Conservation (phyloP, 768 basidiomycete genomes). For the Crassisporium funariophilum region DNA sequence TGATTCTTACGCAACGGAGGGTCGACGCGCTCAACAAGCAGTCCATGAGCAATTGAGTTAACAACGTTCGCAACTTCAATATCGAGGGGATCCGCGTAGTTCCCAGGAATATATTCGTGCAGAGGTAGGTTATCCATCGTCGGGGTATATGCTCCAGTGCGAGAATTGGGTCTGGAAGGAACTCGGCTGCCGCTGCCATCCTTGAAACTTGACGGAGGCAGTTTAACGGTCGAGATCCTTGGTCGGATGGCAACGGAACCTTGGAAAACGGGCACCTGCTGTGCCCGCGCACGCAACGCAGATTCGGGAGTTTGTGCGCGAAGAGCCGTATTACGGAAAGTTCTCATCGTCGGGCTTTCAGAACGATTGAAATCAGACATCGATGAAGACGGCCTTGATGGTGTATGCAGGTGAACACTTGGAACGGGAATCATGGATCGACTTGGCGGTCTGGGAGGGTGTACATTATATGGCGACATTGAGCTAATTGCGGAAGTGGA, state of each 20-base stretch:
- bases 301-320: constrained; percentile 28
- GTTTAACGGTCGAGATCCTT: constrained; percentile 42
- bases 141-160: constrained; percentile 66
- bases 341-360: constrained; percentile 50
- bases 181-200: constrained; percentile 52
- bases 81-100: constrained; percentile 80
- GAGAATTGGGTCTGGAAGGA: constrained; percentile 67
- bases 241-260: constrained; percentile 40
- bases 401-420: constrained; percentile 65
- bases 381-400: constrained; percentile 70
- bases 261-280: constrained; percentile 59
- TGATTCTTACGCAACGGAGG: constrained; percentile 58
- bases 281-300: constrained; percentile 54
- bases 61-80: constrained; percentile 73
- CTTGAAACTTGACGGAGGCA: constrained; percentile 78
- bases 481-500: constrained; percentile 47
- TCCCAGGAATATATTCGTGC: constrained; percentile 66
- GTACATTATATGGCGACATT: constrained; percentile 43
- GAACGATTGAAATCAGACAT: constrained; percentile 65
- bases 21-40: constrained; percentile 80
- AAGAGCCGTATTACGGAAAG: constrained; percentile 44
- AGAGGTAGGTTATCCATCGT: constrained; percentile 51
- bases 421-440: constrained; percentile 85
- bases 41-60: constrained; percentile 76
- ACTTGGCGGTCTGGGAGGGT: constrained; percentile 75